Evolutionary conservation across 371 early-diverging fungal genomes (phyloP).

Genomic region (Phascolomyces articulosus): DNA sequence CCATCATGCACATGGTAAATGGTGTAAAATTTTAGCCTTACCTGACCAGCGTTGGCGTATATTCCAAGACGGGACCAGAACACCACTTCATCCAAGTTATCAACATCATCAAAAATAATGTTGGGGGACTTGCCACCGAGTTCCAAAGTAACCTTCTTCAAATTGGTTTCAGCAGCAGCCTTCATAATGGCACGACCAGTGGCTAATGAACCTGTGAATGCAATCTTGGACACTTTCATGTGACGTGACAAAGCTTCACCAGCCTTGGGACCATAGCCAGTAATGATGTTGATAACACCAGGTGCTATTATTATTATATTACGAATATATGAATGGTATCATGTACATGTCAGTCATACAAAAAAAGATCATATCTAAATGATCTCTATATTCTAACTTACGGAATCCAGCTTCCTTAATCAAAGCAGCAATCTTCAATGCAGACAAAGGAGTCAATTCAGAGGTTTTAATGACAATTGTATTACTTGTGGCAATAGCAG

Average conservation of each 20-base stretch:
- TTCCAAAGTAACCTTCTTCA: slow-evolving; percentile 81
- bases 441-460: slow-evolving; percentile 69
- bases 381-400: no score
- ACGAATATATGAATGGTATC: no score
- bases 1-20: no score
- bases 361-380: no score
- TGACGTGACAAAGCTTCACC: slow-evolving; percentile 39
- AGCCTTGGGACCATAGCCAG: slow-evolving; percentile 42
- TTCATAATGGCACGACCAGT: slow-evolving; percentile 59
- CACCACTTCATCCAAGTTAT: slow-evolving; percentile 75
- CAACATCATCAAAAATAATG: slow-evolving; percentile 88
- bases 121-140: slow-evolving; percentile 89
- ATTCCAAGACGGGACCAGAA: slow-evolving; percentile 69
- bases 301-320: slow-evolving; percentile 9
- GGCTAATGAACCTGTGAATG: slow-evolving; percentile 67
- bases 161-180: slow-evolving; percentile 63
- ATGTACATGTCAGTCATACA: background rate
- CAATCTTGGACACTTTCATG: slow-evolving; percentile 53
- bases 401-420: slow-evolving; percentile 54
- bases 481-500: slow-evolving; percentile 89
- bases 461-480: slow-evolving; percentile 84
- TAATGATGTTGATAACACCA: slow-evolving; percentile 78
- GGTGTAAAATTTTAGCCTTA: no score
- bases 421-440: slow-evolving; percentile 48
- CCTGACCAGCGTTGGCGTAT: slow-evolving; percentile 83